Percentiles rank a stretch among this genome's conserved stretches.
Conservation (phyloP, 2,329 filamentous ascomycete species). For the Fusarium nisikadoi region DNA sequence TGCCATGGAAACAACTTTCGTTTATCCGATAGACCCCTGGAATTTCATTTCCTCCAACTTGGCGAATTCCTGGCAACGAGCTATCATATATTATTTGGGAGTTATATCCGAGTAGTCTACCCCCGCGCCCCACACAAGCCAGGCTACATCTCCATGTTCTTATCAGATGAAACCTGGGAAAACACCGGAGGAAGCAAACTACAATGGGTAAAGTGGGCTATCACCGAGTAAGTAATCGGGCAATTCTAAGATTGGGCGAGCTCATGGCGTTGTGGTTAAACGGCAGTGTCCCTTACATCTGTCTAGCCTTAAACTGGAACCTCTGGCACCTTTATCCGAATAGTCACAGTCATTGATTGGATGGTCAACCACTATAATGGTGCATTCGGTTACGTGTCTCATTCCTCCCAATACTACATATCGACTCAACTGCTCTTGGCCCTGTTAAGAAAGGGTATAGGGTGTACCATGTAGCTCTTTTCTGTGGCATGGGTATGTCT, state of each 20-base stretch:
- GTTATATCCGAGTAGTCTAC: too few species aligned
- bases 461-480: neutral
- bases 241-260: rapidly evolving
- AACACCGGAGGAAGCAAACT: neutral
- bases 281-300: too few species aligned
- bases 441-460: rapidly evolving
- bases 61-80: too few species aligned
- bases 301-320: neutral
- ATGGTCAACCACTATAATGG: too few species aligned
- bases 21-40: too few species aligned
- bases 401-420: rapidly evolving
- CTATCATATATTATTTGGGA: too few species aligned
- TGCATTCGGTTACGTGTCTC: neutral
- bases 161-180: neutral
- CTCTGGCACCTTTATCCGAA: rapidly evolving
- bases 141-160: neutral
- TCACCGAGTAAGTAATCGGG: rapidly evolving
- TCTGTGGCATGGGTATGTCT: neutral
- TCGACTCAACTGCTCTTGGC: rapidly evolving
- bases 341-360: rapidly evolving
- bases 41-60: too few species aligned
- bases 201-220: neutral
- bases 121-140: too few species aligned
- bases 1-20: too few species aligned
- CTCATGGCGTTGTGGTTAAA: rapidly evolving